A percentile compares a stretch with the other conserved stretches of the same genome.
These are phyloP conservation scores for Chaetomium cochliodes DNA, from an alignment of 495 filamentous ascomycete species.

Conservation along the genomic window DNA sequence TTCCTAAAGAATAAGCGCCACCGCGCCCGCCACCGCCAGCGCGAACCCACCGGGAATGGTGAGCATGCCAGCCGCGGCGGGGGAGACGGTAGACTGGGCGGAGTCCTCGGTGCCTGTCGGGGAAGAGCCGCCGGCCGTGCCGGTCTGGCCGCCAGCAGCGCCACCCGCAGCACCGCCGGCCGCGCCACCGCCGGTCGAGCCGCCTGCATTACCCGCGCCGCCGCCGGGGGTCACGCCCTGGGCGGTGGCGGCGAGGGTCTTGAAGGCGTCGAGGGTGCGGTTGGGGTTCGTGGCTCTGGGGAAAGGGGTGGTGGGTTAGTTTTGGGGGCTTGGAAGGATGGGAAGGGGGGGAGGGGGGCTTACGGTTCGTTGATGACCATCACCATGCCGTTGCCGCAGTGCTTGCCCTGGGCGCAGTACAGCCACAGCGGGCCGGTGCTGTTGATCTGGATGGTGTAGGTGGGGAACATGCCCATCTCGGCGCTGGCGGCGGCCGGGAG, in stretches of 20 bases:
- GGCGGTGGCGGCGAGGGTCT: constrained; percentile 44
- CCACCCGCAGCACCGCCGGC: constrained; percentile 35
- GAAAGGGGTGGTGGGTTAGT: not conserved
- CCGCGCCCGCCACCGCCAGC: constrained; percentile 36
- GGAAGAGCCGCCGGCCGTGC: not conserved
- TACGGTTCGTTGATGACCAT: constrained; percentile 69
- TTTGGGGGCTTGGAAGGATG: not conserved
- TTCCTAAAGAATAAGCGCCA: constrained; percentile 43
- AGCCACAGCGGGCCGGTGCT: constrained; percentile 64
- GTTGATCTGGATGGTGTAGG: constrained; percentile 61
- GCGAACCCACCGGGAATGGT: constrained; percentile 23
- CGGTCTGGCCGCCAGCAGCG: constrained; percentile 28
- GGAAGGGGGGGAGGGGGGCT: constrained; percentile 28
- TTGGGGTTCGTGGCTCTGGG: constrained; percentile 45
- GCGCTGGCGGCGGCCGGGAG: constrained; percentile 50
- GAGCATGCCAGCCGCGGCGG: constrained; percentile 29
- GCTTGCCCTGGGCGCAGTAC: constrained; percentile 63
- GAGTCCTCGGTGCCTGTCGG: constrained; percentile 22
- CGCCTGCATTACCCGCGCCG: constrained; percentile 35
- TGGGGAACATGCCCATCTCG: constrained; percentile 45
- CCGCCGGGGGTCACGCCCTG: constrained; percentile 41
- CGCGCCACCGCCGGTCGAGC: constrained; percentile 23
- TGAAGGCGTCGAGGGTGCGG: constrained; percentile 52
- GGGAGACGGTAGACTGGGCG: not conserved
- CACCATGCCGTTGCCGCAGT: constrained; percentile 69